A percentile compares a stretch with the other conserved stretches of the same genome.
phyloP scores from a whole-genome alignment of 768 basidiomycete genomes.

The Baorangia bicolor region DNA sequence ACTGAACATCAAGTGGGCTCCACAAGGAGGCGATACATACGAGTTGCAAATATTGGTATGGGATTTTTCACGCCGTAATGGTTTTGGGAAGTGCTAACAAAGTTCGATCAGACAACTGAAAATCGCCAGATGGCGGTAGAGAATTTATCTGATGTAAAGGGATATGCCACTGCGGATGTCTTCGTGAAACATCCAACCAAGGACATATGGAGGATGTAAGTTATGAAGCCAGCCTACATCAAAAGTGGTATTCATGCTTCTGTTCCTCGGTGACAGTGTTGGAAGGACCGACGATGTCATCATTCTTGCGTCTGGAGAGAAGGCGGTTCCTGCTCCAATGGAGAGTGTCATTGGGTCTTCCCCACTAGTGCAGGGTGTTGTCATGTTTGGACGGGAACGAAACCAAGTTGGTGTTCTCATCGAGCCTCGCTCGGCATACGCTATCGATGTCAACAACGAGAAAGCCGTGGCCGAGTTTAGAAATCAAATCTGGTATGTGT shows the following conservation, averaged over 20 bases:
- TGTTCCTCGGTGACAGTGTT: conserved; percentile 4
- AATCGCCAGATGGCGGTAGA: conserved; percentile 12
- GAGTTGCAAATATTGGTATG: conserved; percentile 41
- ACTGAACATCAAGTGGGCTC: conserved; percentile 27
- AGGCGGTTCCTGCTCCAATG: conserved; percentile 29
- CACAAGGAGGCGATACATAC: conserved; percentile 34
- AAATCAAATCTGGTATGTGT: conserved; percentile 31
- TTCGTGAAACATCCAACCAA: conserved; percentile 45
- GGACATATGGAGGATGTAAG: conserved; percentile 38
- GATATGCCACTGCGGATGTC: conserved; percentile 45
- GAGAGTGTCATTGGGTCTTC: conserved; percentile 26
- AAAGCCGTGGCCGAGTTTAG: conserved; percentile 29
- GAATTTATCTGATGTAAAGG: conserved; percentile 40
- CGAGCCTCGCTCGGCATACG: conserved; percentile 19
- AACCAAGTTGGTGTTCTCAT: conserved; percentile 34
- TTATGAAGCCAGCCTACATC: neutral
- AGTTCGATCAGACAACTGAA: neutral
- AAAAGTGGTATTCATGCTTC: neutral
- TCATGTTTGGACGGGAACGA: conserved; percentile 37
- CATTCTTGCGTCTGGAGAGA: conserved; percentile 25
- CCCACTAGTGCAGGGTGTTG: conserved; percentile 18
- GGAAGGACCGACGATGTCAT: conserved; percentile 39
- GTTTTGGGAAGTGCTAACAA: neutral
- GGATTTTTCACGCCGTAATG: rapidly evolving
- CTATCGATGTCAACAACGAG: conserved; percentile 22